Base-by-base conservation (phyloP, 2,329 filamentous ascomycete species). In the Colletotrichum sidae region DNA sequence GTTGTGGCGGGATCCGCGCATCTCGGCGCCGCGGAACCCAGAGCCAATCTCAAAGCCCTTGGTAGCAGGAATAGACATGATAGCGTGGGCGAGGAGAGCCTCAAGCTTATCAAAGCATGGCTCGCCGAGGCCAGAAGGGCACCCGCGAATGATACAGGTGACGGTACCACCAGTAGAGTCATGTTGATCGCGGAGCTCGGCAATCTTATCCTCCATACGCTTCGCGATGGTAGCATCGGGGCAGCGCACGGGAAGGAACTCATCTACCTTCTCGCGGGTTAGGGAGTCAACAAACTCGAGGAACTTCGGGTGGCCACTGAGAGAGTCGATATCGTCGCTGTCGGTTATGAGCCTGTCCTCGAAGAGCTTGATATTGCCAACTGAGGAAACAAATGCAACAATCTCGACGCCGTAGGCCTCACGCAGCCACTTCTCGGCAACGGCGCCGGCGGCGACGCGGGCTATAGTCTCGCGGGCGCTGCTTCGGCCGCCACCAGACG, bases 31-130 rank as follows among this genome's bases (percentile, higher is more conserved):
- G 55, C 86, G 89, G 77, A 98, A 98, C 11, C 96, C 96, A 57
- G 92, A 97, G 59, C 96, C 96, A 70, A 98, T 90, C 77, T 98
- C 95, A 75, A 98, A 98, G 59, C 92, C 95, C 82, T 98, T 99
- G 42, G 92, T 95, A 4, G 96, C 94, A 6, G 96, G 96, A 72
- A 98, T 97, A 76, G 89, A 93, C 69, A 98, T 86, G 92, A 99
- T 98, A 54, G 92, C 96, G 75, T 98, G 95, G 34, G 89, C 94
- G 51, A 99, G 88, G 76, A 87, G 88, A 8, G 96, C 96, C 83
- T 99, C 94, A 49, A 98, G 85, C 83, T 98, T 98, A 79, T 97
- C 93, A 78, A 99, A 98, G 78, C 89, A 92, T 1, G 95, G 96
- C 84, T 98, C 96, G 65, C 96, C 96, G 3, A 98, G 86, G 0